Evolutionary conservation across 176 grass and related monocot genomes (phyloP).

Genomic region (Leersia perrieri): DNA sequence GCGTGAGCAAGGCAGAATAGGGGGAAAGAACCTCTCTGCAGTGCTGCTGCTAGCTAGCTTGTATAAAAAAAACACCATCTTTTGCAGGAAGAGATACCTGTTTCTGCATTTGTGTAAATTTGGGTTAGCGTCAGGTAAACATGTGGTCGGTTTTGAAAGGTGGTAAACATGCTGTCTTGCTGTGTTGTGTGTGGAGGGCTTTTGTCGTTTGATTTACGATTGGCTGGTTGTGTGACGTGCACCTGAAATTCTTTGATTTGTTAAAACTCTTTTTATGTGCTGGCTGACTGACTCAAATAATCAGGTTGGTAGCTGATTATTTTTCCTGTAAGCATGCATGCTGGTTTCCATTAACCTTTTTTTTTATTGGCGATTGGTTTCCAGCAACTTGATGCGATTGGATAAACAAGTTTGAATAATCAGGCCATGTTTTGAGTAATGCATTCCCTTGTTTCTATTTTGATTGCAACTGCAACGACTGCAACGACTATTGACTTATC

Average conservation of each 20-base stretch:
- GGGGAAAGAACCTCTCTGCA: not conserved
- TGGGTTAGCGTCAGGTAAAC: not conserved
- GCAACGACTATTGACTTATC: conserved; percentile 11
- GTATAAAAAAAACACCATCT: conserved; percentile 7
- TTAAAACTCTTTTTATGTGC: not conserved
- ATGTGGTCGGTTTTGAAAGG: too few relatives aligned
- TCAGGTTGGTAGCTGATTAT: not conserved
- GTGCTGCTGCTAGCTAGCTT: not conserved
- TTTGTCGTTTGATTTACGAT: not conserved
- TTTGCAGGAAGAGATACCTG: not conserved
- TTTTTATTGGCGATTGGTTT: too few relatives aligned
- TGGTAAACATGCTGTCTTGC: not conserved
- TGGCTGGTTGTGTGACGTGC: not conserved
- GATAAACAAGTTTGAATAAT: not conserved
- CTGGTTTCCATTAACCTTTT: conserved; percentile 2
- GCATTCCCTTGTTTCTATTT: not conserved
- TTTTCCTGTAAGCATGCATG: not conserved
- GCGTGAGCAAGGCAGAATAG: not conserved
- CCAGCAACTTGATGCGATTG: not conserved
- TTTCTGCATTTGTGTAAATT: not conserved
- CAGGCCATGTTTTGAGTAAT: conserved; percentile 1
- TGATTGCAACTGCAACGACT: not conserved
- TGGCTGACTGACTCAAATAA: not conserved
- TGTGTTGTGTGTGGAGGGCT: not conserved
- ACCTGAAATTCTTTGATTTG: not conserved